Evolutionary conservation across 805 yeast genomes (phyloP), one percentile per base, ranked within the genome.

Genomic region (Wickerhamomyces silvicola): DNA sequence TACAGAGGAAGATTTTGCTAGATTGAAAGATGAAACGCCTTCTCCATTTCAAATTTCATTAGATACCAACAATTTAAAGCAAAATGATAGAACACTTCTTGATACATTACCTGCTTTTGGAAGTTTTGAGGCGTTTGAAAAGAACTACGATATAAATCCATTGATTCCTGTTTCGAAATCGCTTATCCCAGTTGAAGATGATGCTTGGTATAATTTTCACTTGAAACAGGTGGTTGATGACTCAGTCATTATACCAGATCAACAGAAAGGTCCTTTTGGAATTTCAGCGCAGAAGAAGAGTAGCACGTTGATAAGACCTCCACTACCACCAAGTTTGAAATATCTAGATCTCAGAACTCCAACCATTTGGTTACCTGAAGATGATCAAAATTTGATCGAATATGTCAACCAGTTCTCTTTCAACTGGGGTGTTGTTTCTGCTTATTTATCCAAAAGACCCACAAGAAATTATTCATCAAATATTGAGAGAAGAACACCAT

Each of bases 281-380:
- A 48, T 50, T 29, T 43, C 50, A 0, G 43, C 55, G 4, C 71
- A 65, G 34, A 71, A 81, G 49, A 64, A 80, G 30, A 71, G 72
- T 38, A 79, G 74, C 35, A 70, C 68, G 32, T 64, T 88, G 30
- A 50, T 50, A 18, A 77, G 81, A 41, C 97, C 98, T 0, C 98
- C 98, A 6, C 71, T 73, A 31, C 97, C 97, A 1, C 98, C 98
- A 4, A 72, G 83, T 7, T 60, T 84, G 37, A 77, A 80, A 46
- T 83, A 85, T 49, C 62, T 92, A 43, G 88, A 85, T 41, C 71
- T 75, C 39, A 66, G 97, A 41, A 79, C 90, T 2, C 97, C 97
- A 4, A 86, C 97, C 0, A 83, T 88, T 20, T 92, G 98, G 98
- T 67, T 88, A 12, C 97, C 97, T 0, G 87, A 81, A 44, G 98